Percentiles rank a stretch among this genome's conserved stretches.
Conservation (phyloP, 768 basidiomycete genomes). For the Amanita polypyramis region DNA sequence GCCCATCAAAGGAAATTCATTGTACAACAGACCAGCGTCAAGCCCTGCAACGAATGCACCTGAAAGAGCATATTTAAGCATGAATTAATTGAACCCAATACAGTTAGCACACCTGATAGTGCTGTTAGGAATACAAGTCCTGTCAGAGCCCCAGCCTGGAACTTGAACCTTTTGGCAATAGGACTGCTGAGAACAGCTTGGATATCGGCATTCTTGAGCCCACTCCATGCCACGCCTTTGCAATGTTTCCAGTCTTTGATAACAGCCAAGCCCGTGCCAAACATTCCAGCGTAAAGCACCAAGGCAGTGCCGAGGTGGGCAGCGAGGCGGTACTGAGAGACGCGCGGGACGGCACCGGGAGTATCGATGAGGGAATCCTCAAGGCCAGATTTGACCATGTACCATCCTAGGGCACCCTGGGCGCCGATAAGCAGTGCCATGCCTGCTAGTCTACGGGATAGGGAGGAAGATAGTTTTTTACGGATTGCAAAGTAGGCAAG, state of each 20-base stretch:
- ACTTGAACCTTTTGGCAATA: slow-evolving; percentile 45
- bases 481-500: slow-evolving; percentile 69
- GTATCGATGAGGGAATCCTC: slow-evolving; percentile 72
- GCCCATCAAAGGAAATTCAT: slow-evolving; percentile 97
- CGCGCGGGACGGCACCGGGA: slow-evolving; percentile 82
- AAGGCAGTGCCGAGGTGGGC: slow-evolving; percentile 91
- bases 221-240: slow-evolving; percentile 46
- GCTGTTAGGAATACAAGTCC: slow-evolving; percentile 86
- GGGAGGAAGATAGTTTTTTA: slow-evolving; percentile 53
- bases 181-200: slow-evolving; percentile 43
- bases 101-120: slow-evolving; percentile 57
- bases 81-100: slow-evolving; percentile 2
- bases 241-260: slow-evolving; percentile 75
- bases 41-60: slow-evolving; percentile 98
- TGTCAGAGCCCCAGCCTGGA: slow-evolving; percentile 49
- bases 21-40: slow-evolving; percentile 95
- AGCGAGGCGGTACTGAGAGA: slow-evolving; percentile 93
- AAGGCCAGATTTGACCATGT: slow-evolving; percentile 98
- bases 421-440: slow-evolving; percentile 79
- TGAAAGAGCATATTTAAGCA: slow-evolving; percentile 18
- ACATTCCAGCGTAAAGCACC: slow-evolving; percentile 88
- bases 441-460: slow-evolving; percentile 55
- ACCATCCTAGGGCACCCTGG: slow-evolving; percentile 94
- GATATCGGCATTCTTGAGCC: slow-evolving; percentile 31
- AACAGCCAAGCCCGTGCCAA: slow-evolving; percentile 64